Percentiles rank a stretch among this genome's conserved stretches.
Evolutionary conservation across 768 basidiomycete genomes (phyloP).

Genomic region (Dictyophora rubrovolvata): DNA sequence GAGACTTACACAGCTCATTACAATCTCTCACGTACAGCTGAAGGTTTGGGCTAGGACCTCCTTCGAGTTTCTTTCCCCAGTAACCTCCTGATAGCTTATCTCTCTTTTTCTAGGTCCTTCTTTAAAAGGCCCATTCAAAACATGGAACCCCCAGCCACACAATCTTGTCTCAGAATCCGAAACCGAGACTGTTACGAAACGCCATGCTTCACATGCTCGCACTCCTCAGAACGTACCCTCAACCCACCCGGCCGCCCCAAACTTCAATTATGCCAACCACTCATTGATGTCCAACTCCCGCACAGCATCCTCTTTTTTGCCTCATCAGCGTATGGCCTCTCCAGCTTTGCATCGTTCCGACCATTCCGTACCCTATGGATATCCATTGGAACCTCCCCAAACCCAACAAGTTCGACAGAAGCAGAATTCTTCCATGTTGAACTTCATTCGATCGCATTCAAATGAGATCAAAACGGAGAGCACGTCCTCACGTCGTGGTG

Average conservation of each 20-base stretch:
- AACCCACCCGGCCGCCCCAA: neutral
- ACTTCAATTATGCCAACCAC: neutral
- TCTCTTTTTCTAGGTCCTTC: constrained; percentile 2
- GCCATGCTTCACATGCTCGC: neutral
- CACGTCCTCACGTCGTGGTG: neutral
- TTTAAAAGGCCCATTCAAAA: constrained; percentile 4
- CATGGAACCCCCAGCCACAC: constrained; percentile 7
- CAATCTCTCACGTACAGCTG: neutral
- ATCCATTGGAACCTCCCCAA: neutral
- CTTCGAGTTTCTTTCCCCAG: neutral
- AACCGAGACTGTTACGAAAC: neutral
- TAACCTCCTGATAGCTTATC: constrained; percentile 1
- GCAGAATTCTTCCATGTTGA: neutral
- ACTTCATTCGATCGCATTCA: neutral
- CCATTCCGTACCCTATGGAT: neutral
- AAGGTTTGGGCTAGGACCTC: neutral
- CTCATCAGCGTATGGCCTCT: neutral
- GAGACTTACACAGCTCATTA: constrained; percentile 1
- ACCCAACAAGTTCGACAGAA: neutral
- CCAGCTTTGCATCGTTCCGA: neutral
- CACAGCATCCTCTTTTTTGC: neutral
- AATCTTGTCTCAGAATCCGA: constrained; percentile 5
- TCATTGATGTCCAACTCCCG: neutral
- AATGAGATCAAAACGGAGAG: neutral
- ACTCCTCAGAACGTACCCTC: neutral